A percentile compares a stretch with the other conserved stretches of the same genome.
Conservation (phyloP, 2,329 filamentous ascomycete genomes). For the Aspergillus quadricinctus region DNA sequence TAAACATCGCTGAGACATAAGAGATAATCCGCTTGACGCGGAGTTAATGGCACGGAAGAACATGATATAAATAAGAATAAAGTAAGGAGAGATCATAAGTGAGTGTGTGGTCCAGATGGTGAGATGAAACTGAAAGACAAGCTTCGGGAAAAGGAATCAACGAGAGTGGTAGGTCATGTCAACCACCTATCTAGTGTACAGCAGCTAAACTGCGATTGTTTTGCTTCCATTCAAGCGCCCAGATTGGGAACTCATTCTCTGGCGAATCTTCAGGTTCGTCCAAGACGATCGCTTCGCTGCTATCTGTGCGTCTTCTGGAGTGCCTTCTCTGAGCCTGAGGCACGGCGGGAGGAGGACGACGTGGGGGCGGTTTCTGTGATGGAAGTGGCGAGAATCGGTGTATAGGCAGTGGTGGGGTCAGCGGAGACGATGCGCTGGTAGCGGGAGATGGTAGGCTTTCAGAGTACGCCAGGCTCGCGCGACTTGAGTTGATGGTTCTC, state of each 20-base stretch:
- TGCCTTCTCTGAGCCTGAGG: constrained; percentile 32
- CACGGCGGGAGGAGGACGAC: constrained; percentile 28
- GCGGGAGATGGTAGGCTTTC: constrained; percentile 36
- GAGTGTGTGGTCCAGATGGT: neutral
- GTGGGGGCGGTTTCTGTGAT: constrained; percentile 29
- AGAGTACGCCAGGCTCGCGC: constrained; percentile 33
- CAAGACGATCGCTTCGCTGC: constrained; percentile 45
- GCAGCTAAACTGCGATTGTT: constrained; percentile 34
- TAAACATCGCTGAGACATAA: neutral
- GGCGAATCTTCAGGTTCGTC: constrained; percentile 46
- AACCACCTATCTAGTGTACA: constrained; percentile 28
- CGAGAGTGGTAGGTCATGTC: constrained; percentile 1
- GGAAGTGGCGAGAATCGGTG: constrained; percentile 37
- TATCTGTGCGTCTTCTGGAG: constrained; percentile 39
- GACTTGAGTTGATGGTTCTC: constrained; percentile 27
- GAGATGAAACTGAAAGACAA: neutral
- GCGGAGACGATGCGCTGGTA: constrained; percentile 34
- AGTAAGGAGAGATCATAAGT: neutral
- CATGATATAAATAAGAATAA: neutral
- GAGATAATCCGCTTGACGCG: neutral
- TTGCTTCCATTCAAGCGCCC: constrained; percentile 40
- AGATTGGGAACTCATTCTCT: constrained; percentile 48
- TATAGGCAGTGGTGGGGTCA: constrained; percentile 37
- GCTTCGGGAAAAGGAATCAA: constrained; percentile 1
- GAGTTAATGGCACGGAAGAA: neutral